Evolutionary conservation across 2,329 filamentous ascomycete species (phyloP), one percentile per base, ranked within the genome.

Genomic region (Chaetomium olivaceum): DNA sequence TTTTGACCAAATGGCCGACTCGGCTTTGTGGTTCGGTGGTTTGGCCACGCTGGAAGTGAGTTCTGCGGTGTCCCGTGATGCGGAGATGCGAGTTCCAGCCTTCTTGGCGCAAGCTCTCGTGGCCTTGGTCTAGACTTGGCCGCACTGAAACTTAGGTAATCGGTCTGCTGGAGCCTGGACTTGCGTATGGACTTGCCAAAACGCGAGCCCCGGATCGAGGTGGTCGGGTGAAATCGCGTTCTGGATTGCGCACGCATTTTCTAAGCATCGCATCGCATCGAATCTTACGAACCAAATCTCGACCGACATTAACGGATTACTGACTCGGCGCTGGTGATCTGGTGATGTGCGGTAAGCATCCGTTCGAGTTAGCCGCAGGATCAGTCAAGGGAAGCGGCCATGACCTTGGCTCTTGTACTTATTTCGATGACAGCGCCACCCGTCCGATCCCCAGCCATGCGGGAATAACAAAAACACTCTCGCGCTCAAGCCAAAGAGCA

Each of bases 91-190:
- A 12, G 27, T 31, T 54, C 27, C 16, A 43, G 39, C 14, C 12
- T 31, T 54, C 51, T 54, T 54, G 51, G 51, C 51, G 23, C 23
- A 19, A 16, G 12, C 11, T 19, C 2, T 25, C 27, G 12, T 19
- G 51, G 51, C 14, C 25, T 54, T 54, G 51, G 51, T 54, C 51
- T 31, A 54, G 51, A 54, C 23, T 29, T 54, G 51, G 51, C 25
- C 16, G 39, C 39, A n/a, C 16, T 16, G 12, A 16, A 8, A 29
- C 23, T 54, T 54, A 54, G 7, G 51, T 54, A 31, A 31, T 54
- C 51, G 51, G 51, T 54, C 51, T 54, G 14, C 25, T 54, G 51
- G 50, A 54, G 51, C 51, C 25, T 54, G 21, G 39, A 43, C 39
- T 43, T 43, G n/a, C n/a, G n/a, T n/a, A n/a, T n/a, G n/a, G n/a